phyloP scores from a whole-genome alignment of 306 rosid species.

The Calophaca sinica region DNA sequence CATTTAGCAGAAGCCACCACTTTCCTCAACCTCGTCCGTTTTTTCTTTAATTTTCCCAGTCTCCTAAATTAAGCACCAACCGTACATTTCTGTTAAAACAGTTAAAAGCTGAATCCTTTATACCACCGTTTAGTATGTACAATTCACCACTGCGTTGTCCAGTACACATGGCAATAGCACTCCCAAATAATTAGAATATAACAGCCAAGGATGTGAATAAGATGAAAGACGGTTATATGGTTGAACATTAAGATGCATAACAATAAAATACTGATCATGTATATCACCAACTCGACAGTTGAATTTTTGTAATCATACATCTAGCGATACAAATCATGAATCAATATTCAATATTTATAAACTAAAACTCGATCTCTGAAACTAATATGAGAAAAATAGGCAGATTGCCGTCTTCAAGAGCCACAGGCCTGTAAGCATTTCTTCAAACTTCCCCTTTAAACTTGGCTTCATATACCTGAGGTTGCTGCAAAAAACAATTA shows the following conservation, averaged over 20 bases:
- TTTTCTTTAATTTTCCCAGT: too few species aligned
- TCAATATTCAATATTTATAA: conserved; percentile 41
- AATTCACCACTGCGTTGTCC: neutral
- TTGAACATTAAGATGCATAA: conserved; percentile 32
- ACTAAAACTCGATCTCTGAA: conserved; percentile 36
- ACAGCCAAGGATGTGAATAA: neutral
- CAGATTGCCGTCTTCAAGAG: neutral
- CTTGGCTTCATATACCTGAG: conserved; percentile 80
- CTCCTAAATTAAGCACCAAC: too few species aligned
- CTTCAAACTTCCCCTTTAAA: conserved; percentile 71
- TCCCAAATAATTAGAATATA: neutral
- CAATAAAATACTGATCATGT: conserved; percentile 34
- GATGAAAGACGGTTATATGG: neutral
- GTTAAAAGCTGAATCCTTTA: neutral
- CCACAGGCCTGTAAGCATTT: conserved; percentile 28
- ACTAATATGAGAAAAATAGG: conserved; percentile 39
- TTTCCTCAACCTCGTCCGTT: too few species aligned
- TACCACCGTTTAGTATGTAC: neutral
- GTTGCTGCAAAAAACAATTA: conserved; percentile 67
- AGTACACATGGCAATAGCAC: neutral
- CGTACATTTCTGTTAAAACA: neutral
- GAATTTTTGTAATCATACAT: conserved; percentile 44
- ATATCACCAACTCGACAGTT: conserved; percentile 20
- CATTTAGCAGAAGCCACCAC: too few species aligned
- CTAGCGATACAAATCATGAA: conserved; percentile 42